Percentiles rank a stretch among this genome's conserved stretches.
phyloP scores from a whole-genome alignment of 1,139 yeast genomes.

The Blastobotrys malaysiensis region DNA sequence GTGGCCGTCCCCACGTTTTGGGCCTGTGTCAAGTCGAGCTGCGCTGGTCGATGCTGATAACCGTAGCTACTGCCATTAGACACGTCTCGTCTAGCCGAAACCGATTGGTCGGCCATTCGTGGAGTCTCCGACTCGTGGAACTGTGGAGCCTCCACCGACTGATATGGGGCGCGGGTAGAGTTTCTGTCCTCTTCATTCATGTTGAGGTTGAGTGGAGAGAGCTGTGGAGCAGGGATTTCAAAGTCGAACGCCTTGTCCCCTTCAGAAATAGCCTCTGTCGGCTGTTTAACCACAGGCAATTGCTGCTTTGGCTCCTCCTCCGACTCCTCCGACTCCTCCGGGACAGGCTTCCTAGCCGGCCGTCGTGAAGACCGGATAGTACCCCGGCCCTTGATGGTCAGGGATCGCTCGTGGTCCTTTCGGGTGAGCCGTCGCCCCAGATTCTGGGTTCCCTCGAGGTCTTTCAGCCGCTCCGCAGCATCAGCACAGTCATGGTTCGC shows the following conservation, averaged over 20 bases:
- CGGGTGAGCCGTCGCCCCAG: slow-evolving; percentile 22
- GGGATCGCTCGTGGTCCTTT: slow-evolving; percentile 25
- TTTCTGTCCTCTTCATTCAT: background rate
- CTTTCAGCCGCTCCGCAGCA: slow-evolving; percentile 30
- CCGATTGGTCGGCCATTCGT: no score
- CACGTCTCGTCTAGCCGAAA: background rate
- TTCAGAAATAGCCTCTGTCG: background rate
- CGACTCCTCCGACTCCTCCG: background rate
- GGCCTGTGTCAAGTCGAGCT: background rate
- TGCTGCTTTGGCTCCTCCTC: background rate
- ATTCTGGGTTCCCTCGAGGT: slow-evolving; percentile 14
- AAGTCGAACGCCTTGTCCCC: slow-evolving; percentile 4
- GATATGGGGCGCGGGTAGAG: no score
- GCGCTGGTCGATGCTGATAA: background rate
- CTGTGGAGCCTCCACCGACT: no score
- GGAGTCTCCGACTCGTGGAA: background rate
- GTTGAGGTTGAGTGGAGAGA: background rate
- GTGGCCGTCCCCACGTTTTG: background rate
- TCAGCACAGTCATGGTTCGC: slow-evolving; percentile 31
- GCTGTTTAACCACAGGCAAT: no score
- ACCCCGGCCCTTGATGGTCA: slow-evolving; percentile 24
- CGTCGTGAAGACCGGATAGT: slow-evolving; percentile 19
- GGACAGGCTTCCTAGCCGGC: background rate
- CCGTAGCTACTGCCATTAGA: no score
- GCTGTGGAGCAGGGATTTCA: background rate